These are phyloP conservation scores for Aristolochia contorta DNA, from an alignment of 164 flowering plant genomes.

Conservation along the genomic window DNA sequence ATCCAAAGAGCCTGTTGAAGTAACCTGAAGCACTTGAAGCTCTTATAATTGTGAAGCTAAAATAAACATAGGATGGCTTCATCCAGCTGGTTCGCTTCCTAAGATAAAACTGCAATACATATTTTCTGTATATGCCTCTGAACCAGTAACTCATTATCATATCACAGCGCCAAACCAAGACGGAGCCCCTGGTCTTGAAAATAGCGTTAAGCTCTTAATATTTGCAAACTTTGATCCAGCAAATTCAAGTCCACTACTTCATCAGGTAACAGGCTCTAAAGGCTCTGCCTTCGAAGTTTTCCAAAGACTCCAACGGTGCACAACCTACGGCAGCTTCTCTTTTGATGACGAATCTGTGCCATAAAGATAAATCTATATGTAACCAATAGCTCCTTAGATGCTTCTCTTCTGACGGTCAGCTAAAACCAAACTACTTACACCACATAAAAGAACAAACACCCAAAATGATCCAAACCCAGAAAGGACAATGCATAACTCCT, in stretches of 20 bases:
- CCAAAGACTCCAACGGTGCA: slow-evolving; percentile 27
- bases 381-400: slow-evolving; percentile 28
- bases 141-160: neutral
- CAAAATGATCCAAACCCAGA: neutral
- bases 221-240: slow-evolving; percentile 1
- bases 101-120: neutral
- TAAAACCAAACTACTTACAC: slow-evolving; percentile 9
- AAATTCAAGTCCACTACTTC: slow-evolving; percentile 3
- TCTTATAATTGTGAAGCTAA: neutral
- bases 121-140: neutral
- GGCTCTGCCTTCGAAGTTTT: slow-evolving; percentile 18
- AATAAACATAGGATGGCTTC: neutral
- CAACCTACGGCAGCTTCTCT: slow-evolving; percentile 52
- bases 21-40: neutral
- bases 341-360: slow-evolving; percentile 42
- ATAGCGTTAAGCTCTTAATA: neutral
- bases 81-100: neutral
- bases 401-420: slow-evolving; percentile 20
- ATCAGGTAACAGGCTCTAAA: slow-evolving; percentile 1
- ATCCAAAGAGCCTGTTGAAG: neutral
- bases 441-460: slow-evolving; percentile 9
- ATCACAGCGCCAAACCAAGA: neutral
- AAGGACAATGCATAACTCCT: neutral
- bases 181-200: neutral
- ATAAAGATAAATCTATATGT: slow-evolving; percentile 39